A percentile compares a stretch with the other conserved stretches of the same genome.
Evolutionary conservation across 1,284 basidiomycete genomes (phyloP).

Genomic region (Cystobasidium sp.): DNA sequence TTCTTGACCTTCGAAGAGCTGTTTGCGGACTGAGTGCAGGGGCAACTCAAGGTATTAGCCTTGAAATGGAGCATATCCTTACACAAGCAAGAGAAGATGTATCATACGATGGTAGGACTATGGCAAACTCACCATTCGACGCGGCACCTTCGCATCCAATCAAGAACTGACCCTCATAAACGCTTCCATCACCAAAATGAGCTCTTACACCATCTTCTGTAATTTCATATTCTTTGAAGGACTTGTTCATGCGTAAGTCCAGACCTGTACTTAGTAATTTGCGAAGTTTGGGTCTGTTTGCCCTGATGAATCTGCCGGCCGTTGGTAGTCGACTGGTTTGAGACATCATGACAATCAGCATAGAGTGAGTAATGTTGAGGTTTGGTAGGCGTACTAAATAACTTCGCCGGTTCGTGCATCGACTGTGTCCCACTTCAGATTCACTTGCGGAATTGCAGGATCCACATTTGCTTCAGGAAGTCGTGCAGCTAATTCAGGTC

Average conservation of each 20-base stretch:
- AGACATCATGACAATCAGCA: background rate
- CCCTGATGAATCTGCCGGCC: constrained; percentile 27
- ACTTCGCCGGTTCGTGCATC: constrained; percentile 32
- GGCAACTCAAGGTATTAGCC: background rate
- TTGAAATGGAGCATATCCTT: background rate
- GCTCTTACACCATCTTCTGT: constrained; percentile 37
- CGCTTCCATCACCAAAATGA: constrained; percentile 38
- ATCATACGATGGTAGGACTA: background rate
- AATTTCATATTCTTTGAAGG: constrained; percentile 34
- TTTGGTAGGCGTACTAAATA: constrained; percentile 16
- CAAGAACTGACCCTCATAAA: constrained; percentile 29
- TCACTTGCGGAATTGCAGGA: constrained; percentile 26
- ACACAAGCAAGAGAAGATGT: background rate
- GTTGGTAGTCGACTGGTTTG: constrained; percentile 25
- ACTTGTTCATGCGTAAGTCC: constrained; percentile 38
- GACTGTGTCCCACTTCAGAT: constrained; percentile 42
- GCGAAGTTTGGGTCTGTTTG: constrained; percentile 43
- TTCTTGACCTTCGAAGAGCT: constrained; percentile 23
- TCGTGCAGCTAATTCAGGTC: constrained; percentile 30
- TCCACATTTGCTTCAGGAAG: constrained; percentile 29
- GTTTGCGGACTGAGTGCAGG: constrained; percentile 22
- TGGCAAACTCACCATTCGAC: constrained; percentile 17
- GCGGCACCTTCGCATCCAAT: constrained; percentile 41
- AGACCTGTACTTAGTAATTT: constrained; percentile 34
- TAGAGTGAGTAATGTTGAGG: background rate